Base-by-base conservation (phyloP, 176 grass and related monocot species). In the Cymbopogon citratus region DNA sequence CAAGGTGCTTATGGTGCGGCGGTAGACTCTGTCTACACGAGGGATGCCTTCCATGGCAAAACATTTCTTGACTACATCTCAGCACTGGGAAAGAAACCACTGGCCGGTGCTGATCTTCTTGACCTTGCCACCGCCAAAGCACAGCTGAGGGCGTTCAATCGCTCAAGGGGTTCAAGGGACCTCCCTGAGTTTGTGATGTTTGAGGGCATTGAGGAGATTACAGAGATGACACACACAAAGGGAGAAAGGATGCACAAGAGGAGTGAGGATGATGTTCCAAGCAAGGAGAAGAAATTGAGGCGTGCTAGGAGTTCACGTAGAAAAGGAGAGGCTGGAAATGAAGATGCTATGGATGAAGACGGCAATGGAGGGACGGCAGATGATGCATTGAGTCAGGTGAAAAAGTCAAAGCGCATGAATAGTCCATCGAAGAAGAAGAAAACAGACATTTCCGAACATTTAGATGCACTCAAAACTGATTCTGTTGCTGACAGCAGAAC, bases 81-180 rank as follows among this genome's bases (percentile, higher is more conserved):
- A 31, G 77, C 80, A 16, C 90, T 99, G 77, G 92, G 78, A 51
- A 66, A 66, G 41, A 80, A 68, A 51, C 90, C 92, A 10, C 19
- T 79, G 51, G 66, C 21, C 7, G 91, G 87, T 7, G 84, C 69
- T 16, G 85, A 90, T 27, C 82, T 71, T 38, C 76, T 99, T 25
- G 96, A 95, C 54, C 82, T 99, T 38, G 83, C 60, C 33, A 89
- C 83, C 41, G 87, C 87, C 41, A 91, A 75, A 79, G 82, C 91
- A 27, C 96, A 99, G 86, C 63, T 95, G 46, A 93, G 65, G 35
- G 83, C 92, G 0, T 95, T 95, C 85, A 89, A 90, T 80, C 38
- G 60, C 7, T 85, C 85, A 4, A 98, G 90, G 68, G 84, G 85
- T 82, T 56, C 29, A 63, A 84, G 84, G 40, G 81, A 85, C 23